These are phyloP conservation scores for Naganishia vishniacii DNA, from an alignment of 768 basidiomycete species.

Conservation along the genomic window DNA sequence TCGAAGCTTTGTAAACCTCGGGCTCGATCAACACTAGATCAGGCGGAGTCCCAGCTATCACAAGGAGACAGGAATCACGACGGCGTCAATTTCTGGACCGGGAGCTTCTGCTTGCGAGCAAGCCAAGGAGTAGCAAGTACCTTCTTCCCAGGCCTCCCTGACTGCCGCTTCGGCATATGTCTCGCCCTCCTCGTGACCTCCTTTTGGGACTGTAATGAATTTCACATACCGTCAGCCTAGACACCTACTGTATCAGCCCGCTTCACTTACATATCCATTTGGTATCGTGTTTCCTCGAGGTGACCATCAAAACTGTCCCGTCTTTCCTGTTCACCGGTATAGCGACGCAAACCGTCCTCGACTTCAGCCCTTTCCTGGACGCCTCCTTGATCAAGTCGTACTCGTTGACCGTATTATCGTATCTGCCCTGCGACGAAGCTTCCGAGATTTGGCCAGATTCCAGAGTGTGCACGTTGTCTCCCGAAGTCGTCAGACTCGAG, in stretches of 20 bases:
- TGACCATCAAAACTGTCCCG: constrained; percentile 26
- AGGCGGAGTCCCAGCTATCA: constrained; percentile 25
- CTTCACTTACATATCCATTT: constrained; percentile 29
- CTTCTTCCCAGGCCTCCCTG: constrained; percentile 5
- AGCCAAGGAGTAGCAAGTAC: not conserved
- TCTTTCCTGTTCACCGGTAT: constrained; percentile 19
- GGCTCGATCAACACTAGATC: not conserved
- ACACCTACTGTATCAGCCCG: not conserved
- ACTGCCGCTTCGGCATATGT: constrained; percentile 20
- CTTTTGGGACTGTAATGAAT: constrained; percentile 27
- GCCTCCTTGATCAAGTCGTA: constrained; percentile 18
- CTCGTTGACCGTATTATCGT: constrained; percentile 14
- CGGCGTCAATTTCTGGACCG: not conserved
- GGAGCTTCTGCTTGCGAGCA: not conserved
- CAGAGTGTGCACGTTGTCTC: constrained; percentile 1
- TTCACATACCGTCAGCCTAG: not conserved
- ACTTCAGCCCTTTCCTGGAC: constrained; percentile 12
- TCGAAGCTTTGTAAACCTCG: constrained; percentile 17
- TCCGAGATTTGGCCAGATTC: not conserved
- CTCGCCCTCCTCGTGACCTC: constrained; percentile 29
- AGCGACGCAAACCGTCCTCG: constrained; percentile 28
- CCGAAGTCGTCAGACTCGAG: not conserved
- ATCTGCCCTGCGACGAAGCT: constrained; percentile 9
- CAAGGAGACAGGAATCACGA: not conserved
- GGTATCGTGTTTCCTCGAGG: constrained; percentile 26